These are phyloP conservation scores for Trametes punicea DNA, from an alignment of 768 basidiomycete genomes.

Conservation along the genomic window DNA sequence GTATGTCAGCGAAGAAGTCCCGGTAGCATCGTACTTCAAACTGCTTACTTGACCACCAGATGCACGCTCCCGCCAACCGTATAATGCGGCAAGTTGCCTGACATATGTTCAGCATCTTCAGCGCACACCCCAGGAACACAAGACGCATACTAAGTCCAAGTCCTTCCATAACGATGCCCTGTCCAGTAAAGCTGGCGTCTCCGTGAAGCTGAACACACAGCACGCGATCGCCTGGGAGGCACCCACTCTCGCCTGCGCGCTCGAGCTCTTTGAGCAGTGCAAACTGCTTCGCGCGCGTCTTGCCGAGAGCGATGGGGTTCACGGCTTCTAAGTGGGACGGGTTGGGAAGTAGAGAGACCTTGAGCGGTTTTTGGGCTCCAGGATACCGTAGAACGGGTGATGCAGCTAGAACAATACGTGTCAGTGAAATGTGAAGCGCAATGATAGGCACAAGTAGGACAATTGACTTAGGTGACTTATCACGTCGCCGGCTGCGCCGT, in stretches of 20 bases:
- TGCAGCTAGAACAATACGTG: slow-evolving; percentile 40
- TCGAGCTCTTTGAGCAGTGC: slow-evolving; percentile 67
- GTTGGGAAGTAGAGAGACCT: slow-evolving; percentile 77
- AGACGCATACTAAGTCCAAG: slow-evolving; percentile 79
- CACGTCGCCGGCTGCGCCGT: slow-evolving; percentile 78
- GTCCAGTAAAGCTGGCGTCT: slow-evolving; percentile 88
- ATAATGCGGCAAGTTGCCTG: slow-evolving; percentile 86
- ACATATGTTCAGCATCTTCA: neutral
- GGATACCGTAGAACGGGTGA: slow-evolving; percentile 63
- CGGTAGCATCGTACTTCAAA: slow-evolving; percentile 18
- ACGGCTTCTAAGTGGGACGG: slow-evolving; percentile 86
- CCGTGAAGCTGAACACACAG: slow-evolving; percentile 92
- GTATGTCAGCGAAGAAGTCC: slow-evolving; percentile 11
- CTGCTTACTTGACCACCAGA: slow-evolving; percentile 84
- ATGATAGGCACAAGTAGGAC: neutral
- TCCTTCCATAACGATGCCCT: slow-evolving; percentile 87
- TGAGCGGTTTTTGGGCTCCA: slow-evolving; percentile 46
- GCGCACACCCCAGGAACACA: slow-evolving; percentile 25
- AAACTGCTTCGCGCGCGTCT: slow-evolving; percentile 89
- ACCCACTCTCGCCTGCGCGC: slow-evolving; percentile 30
- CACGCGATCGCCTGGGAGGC: slow-evolving; percentile 58
- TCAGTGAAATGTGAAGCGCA: neutral
- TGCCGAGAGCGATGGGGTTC: slow-evolving; percentile 84
- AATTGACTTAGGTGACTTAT: slow-evolving; percentile 74
- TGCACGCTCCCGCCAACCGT: slow-evolving; percentile 90